These are phyloP conservation scores for Rhypophila decipiens DNA, from an alignment of 495 filamentous ascomycete species.

Conservation along the genomic window DNA sequence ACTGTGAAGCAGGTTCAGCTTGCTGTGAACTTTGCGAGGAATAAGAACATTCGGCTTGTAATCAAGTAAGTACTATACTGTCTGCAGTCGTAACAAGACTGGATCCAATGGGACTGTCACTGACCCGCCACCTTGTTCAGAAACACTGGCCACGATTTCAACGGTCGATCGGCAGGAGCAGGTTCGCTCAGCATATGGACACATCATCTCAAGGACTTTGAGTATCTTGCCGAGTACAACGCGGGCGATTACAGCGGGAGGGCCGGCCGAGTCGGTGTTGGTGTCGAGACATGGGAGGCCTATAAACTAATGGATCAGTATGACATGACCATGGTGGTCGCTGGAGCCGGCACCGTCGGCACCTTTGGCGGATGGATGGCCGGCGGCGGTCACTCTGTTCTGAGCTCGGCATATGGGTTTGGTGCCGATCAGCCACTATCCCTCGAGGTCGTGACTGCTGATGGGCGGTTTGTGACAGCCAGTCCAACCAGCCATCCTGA, in stretches of 20 bases:
- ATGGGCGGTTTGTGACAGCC: constrained; percentile 49
- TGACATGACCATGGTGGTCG: constrained; percentile 37
- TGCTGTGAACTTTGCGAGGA: constrained; percentile 56
- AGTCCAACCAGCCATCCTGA: constrained; percentile 42
- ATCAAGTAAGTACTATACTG: constrained; percentile 40
- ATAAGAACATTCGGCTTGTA: constrained; percentile 51
- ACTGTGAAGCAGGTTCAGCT: constrained; percentile 49
- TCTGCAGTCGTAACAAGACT: no score
- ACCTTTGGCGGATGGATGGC: constrained; percentile 45
- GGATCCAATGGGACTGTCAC: no score
- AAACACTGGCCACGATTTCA: constrained; percentile 62
- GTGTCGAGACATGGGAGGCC: constrained; percentile 39
- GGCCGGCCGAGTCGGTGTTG: constrained; percentile 43
- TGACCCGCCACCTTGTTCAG: no score
- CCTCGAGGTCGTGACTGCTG: constrained; percentile 49
- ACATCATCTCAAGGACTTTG: constrained; percentile 49
- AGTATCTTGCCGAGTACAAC: constrained; percentile 23
- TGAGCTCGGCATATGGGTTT: constrained; percentile 40
- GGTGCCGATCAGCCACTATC: constrained; percentile 45
- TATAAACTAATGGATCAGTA: constrained; percentile 32
- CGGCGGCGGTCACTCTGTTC: constrained; percentile 46
- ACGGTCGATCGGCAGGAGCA: constrained; percentile 43
- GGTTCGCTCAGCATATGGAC: constrained; percentile 56
- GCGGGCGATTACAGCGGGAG: constrained; percentile 32
- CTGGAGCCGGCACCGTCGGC: constrained; percentile 48